Percentiles rank a stretch among this genome's conserved stretches.
Conservation (phyloP, 2,329 filamentous ascomycete genomes). For the Colletotrichum navitas region DNA sequence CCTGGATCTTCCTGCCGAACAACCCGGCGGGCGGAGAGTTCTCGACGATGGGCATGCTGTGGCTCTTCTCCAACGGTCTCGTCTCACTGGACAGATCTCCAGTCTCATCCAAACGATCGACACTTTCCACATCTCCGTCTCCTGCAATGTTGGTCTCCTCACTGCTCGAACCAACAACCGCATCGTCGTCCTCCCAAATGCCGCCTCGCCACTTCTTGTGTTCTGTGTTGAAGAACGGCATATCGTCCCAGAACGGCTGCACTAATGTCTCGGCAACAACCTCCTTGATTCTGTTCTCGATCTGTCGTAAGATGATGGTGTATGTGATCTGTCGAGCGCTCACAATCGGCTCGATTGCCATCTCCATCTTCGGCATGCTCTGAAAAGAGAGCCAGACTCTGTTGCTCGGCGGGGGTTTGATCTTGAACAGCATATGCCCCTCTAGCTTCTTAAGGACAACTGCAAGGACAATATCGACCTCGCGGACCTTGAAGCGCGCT, state of each 20-base stretch:
- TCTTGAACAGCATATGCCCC: conserved; percentile 85
- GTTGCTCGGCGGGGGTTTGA: conserved; percentile 97
- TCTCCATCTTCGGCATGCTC: conserved; percentile 91
- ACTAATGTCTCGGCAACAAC: conserved; percentile 94
- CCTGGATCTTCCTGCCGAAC: conserved; percentile 63
- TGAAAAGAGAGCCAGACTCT: conserved; percentile 97
- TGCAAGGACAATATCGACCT: conserved; percentile 90
- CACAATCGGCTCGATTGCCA: conserved; percentile 95
- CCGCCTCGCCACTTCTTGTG: conserved; percentile 86
- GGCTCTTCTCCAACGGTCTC: conserved; percentile 67
- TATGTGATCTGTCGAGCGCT: conserved; percentile 97
- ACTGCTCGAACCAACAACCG: conserved; percentile 54
- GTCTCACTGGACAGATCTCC: conserved; percentile 55
- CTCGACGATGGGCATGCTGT: conserved; percentile 62
- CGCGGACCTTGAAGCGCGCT: conserved; percentile 86
- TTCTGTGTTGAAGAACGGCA: conserved; percentile 88
- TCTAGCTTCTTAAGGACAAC: conserved; percentile 87
- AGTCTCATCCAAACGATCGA: conserved; percentile 58
- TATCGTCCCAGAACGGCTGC: conserved; percentile 94
- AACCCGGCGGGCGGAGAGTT: conserved; percentile 55
- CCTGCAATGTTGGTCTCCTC: conserved; percentile 56
- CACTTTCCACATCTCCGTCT: conserved; percentile 62
- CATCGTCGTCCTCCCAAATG: conserved; percentile 75
- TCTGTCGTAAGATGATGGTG: conserved; percentile 88
- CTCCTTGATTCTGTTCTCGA: conserved; percentile 94